Evolutionary conservation across 768 basidiomycete genomes (phyloP), one percentile per base, ranked within the genome.

Genomic region (Panaeolus cyanescens): DNA sequence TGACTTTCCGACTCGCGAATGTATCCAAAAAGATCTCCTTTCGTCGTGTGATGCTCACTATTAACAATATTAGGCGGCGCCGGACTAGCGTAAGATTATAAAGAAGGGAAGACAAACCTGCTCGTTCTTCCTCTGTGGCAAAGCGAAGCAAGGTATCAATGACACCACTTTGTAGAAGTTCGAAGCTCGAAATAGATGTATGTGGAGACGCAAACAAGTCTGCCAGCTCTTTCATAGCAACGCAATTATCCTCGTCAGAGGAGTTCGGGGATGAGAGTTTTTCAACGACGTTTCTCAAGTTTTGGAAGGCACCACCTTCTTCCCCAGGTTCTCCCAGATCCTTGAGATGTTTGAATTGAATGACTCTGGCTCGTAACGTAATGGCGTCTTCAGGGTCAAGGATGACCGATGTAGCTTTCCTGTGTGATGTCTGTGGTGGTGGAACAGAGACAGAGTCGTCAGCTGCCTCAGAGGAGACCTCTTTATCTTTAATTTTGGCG

Each of bases 151-250:
- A 72, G 12, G 88, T 89, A 66, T 96, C 95, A 2, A 98, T 91
- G 4, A 97, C 84, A 2, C 96, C 97, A 69, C 94, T 96, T 71
- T 98, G 92, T 59, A 98, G 77, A 53, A 99, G 75, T 76, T 99
- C 97, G 65, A 99, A 99, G 74, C 95, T 97, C 2, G 95, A 98
- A 4, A 99, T 86, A 8, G 94, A 90, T 4, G 83, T 85, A 70
- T 85, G 84, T 28, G 89, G 84, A 12, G 87, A 87, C 1, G 88
- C 77, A 70, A 99, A 96, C 39, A 95, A 80, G 32, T 84, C 83
- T 1, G 92, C 92, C n/a, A 99, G 78, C 64, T 90, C 88, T 62
- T 81, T 81, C 32, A 97, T 75, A 2, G 85, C 84, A 37, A 83
- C 84, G 8, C 77, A 74, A 25, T 92, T 73, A 22, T 86, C 85